Evolutionary conservation across 805 yeast species (phyloP), one percentile per base, ranked within the genome.

Genomic region (Candida boleticola): DNA sequence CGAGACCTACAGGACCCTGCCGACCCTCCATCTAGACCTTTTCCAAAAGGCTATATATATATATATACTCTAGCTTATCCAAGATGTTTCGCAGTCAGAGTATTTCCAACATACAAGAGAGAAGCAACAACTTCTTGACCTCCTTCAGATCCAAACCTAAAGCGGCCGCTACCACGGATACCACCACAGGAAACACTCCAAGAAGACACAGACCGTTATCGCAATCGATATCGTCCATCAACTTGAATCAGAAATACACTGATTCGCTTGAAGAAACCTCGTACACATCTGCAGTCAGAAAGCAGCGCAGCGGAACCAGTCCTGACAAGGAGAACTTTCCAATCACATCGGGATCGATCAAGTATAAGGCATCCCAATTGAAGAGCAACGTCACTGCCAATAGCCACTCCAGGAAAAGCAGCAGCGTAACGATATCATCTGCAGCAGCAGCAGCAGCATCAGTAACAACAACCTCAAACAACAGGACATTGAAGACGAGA

Each of bases 1-100:
- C n/a, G n/a, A n/a, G n/a, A n/a, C n/a, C n/a, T n/a, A n/a, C n/a
- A n/a, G n/a, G n/a, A n/a, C n/a, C n/a, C n/a, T n/a, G n/a, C n/a
- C n/a, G n/a, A n/a, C n/a, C n/a, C n/a, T n/a, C n/a, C n/a, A n/a
- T n/a, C n/a, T n/a, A n/a, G n/a, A n/a, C n/a, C n/a, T n/a, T n/a
- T n/a, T n/a, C n/a, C n/a, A n/a, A n/a, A n/a, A 23, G 11, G 27
- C 7, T 23, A 23, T 11, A 11, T 23, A 23, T 7, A 23, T 23
- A 23, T 23, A 7, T 23, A 7, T 23, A 23, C 10, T 23, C 7
- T 23, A 7, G 7, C 27, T 23, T 31, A 31, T 16, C 21, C 29
- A 43, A 20, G 22, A 60, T 60, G 64, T 48, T 60, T 29, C 51
- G 63, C 38, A 58, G 63, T 37, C 62, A 56, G 27, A 57, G 63